Conservation (phyloP, 1,139 yeast species). For the Candida mesenterica region DNA sequence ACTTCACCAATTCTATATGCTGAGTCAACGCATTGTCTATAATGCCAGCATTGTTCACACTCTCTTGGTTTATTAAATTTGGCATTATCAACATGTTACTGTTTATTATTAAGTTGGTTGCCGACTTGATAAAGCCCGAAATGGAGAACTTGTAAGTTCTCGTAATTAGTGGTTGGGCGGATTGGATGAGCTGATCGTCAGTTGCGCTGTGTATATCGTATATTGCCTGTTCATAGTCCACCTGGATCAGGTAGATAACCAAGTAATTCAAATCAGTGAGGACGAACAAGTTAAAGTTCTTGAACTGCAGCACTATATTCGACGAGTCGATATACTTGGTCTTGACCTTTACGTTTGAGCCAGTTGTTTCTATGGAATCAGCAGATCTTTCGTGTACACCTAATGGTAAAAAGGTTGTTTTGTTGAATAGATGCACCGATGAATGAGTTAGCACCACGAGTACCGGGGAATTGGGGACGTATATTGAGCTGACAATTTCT, state of each 20-base stretch:
- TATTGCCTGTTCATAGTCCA: conserved; percentile 30
- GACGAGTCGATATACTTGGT: conserved; percentile 28
- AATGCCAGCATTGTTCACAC: conserved; percentile 26
- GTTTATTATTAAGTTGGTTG: conserved; percentile 29
- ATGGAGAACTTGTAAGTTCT: conserved; percentile 29
- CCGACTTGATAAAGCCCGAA: conserved; percentile 31
- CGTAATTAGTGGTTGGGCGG: conserved; percentile 32
- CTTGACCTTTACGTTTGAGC: conserved; percentile 25
- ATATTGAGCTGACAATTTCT: conserved; percentile 25
- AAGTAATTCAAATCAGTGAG: conserved; percentile 33
- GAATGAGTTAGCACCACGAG: conserved; percentile 31
- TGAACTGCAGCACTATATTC: conserved; percentile 27
- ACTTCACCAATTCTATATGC: conserved; percentile 20
- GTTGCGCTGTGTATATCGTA: conserved; percentile 30
- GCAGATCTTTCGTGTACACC: conserved; percentile 29
- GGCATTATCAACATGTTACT: conserved; percentile 6
- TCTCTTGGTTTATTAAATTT: conserved; percentile 41
- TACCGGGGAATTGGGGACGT: conserved; percentile 35
- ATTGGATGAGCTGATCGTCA: conserved; percentile 31
- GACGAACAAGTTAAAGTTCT: conserved; percentile 33
- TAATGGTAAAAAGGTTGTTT: conserved; percentile 34
- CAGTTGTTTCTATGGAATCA: conserved; percentile 37
- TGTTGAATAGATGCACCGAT: conserved; percentile 29
- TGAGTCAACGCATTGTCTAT: conserved; percentile 30
- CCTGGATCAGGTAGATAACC: conserved; percentile 34